Percentiles rank a stretch among this genome's conserved stretches.
These are phyloP conservation scores for Porcisia hertigi DNA, from an alignment of 208 protist genomes.

Conservation along the genomic window DNA sequence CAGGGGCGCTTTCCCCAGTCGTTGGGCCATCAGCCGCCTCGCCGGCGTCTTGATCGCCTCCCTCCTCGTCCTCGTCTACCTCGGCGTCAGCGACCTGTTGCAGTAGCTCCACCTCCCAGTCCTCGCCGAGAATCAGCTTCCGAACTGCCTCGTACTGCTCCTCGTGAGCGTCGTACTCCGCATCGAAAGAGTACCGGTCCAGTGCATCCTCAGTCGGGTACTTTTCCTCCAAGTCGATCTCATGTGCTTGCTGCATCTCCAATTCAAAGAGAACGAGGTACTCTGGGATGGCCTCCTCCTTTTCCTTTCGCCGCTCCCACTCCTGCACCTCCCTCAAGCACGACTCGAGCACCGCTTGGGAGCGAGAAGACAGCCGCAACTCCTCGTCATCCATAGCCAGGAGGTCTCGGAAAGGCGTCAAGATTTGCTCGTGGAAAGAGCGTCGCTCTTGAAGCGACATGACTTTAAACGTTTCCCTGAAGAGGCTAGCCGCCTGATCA, in stretches of 20 bases:
- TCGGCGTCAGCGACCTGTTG: conserved; percentile 61
- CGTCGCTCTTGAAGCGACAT: conserved; percentile 59
- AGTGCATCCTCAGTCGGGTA: conserved; percentile 87
- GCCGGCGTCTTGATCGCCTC: conserved; percentile 20
- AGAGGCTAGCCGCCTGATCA: conserved; percentile 88
- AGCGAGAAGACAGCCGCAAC: conserved; percentile 87
- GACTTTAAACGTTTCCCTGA: conserved; percentile 69
- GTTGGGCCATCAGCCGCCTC: conserved; percentile 7
- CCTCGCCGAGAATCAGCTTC: conserved; percentile 92
- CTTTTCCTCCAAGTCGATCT: conserved; percentile 92
- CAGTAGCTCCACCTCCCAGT: conserved; percentile 82
- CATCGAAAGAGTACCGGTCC: conserved; percentile 94
- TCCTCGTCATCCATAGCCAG: conserved; percentile 93
- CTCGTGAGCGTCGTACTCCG: conserved; percentile 94
- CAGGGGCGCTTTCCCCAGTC: neutral
- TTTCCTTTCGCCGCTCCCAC: conserved; percentile 88
- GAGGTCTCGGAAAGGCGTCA: conserved; percentile 78
- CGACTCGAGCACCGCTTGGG: conserved; percentile 97
- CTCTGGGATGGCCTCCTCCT: conserved; percentile 68
- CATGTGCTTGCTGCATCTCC: conserved; percentile 95
- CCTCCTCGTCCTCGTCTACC: conserved; percentile 38
- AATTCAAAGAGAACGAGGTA: conserved; percentile 94
- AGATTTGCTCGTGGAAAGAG: conserved; percentile 73
- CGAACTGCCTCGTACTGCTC: conserved; percentile 92
- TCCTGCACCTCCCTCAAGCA: conserved; percentile 90